phyloP scores from a whole-genome alignment of 257 asterid species.

The Misopates orontium region DNA sequence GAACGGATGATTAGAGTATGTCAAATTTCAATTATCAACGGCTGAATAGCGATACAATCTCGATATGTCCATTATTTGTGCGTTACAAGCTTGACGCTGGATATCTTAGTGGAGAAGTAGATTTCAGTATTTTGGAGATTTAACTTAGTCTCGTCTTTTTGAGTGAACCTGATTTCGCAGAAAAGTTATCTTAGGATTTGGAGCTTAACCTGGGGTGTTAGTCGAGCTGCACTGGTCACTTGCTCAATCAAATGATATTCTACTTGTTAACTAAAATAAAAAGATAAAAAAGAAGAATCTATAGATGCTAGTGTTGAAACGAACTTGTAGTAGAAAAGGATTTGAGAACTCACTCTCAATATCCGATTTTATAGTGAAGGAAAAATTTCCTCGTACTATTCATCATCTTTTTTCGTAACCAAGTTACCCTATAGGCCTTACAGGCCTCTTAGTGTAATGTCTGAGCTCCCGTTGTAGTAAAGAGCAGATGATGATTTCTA shows the following conservation, averaged over 20 bases:
- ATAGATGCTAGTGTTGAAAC: too few species aligned
- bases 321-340: neutral
- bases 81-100: too few species aligned
- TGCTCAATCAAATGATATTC: neutral
- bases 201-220: slow-evolving; percentile 9
- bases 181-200: too few species aligned
- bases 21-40: too few species aligned
- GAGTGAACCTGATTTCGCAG: neutral
- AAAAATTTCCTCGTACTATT: neutral
- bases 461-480: too few species aligned
- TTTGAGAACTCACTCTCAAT: neutral
- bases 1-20: slow-evolving; percentile 2
- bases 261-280: too few species aligned
- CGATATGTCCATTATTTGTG: slow-evolving; percentile 20
- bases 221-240: neutral
- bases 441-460: too few species aligned
- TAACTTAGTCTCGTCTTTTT: neutral
- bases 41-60: slow-evolving; percentile 11
- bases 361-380: neutral
- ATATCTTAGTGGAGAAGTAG: neutral
- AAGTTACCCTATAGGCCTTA: neutral
- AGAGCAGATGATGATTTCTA: too few species aligned
- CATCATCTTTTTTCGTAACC: neutral
- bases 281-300: too few species aligned
- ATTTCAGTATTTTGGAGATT: neutral